phyloP scores from a whole-genome alignment of 2,329 filamentous ascomycete species.

The Colletotrichum sp. region DNA sequence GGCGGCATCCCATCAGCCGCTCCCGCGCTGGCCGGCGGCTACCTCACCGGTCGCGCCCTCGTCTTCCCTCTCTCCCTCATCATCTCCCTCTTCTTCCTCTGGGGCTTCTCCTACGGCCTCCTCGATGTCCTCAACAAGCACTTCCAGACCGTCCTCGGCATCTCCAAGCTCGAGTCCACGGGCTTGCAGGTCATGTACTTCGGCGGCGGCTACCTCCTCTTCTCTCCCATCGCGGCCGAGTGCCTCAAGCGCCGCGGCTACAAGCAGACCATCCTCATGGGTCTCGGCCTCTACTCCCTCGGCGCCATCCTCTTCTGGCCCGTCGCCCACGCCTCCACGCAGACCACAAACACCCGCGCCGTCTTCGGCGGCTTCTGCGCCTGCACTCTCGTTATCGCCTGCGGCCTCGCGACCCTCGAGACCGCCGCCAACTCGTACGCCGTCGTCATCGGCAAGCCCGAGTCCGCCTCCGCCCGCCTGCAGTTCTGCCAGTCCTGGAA shows the following conservation, averaged over 20 bases:
- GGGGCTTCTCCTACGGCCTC: slow-evolving; percentile 22
- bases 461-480: slow-evolving; percentile 57
- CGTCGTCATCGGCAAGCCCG: slow-evolving; percentile 54
- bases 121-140: slow-evolving; percentile 46
- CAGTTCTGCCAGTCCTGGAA: slow-evolving; percentile 60
- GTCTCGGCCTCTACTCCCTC: slow-evolving; percentile 69
- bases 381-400: slow-evolving; percentile 75
- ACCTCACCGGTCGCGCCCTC: slow-evolving; percentile 40
- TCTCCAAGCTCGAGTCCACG: slow-evolving; percentile 43
- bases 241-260: slow-evolving; percentile 47
- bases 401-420: slow-evolving; percentile 75
- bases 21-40: slow-evolving; percentile 40
- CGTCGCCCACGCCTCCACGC: slow-evolving; percentile 54
- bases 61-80: slow-evolving; percentile 53
- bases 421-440: slow-evolving; percentile 76
- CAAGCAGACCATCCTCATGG: slow-evolving; percentile 49
- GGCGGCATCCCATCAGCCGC: slow-evolving; percentile 42
- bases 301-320: slow-evolving; percentile 60
- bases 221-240: slow-evolving; percentile 43
- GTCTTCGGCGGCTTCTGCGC: slow-evolving; percentile 78
- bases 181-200: slow-evolving; percentile 47
- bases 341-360: slow-evolving; percentile 26
- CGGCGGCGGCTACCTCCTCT: slow-evolving; percentile 44
- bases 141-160: slow-evolving; percentile 51
- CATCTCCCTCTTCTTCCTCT: slow-evolving; percentile 37